Conservation (phyloP, 2,329 filamentous ascomycete genomes). For the Neofusicoccum ribis region DNA sequence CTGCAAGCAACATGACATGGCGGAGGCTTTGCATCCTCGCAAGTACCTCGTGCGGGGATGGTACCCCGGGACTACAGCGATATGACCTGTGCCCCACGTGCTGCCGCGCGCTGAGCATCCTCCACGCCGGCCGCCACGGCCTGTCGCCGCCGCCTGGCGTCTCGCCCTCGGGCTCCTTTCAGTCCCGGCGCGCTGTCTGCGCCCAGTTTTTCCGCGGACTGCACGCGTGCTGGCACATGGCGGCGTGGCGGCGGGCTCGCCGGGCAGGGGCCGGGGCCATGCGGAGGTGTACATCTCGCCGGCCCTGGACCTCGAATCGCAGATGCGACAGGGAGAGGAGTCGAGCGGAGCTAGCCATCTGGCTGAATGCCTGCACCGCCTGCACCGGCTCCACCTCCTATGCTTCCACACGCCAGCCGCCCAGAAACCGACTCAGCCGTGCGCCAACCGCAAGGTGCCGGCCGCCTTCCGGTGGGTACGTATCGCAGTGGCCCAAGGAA, state of each 20-base stretch:
- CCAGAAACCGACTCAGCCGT: constrained; percentile 8
- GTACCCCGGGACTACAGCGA: neutral
- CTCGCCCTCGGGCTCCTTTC: no score
- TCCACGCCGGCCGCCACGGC: neutral
- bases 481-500: neutral
- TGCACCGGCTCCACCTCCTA: constrained; percentile 1
- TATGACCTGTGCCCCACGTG: neutral
- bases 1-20: constrained; percentile 7
- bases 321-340: neutral
- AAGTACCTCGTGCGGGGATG: constrained; percentile 7
- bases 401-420: neutral
- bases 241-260: neutral
- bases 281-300: neutral
- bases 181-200: neutral
- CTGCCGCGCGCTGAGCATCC: neutral
- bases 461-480: constrained; percentile 1
- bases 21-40: neutral
- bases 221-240: neutral
- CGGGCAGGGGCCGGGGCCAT: neutral
- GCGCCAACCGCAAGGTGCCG: constrained; percentile 3
- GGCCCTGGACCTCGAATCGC: neutral
- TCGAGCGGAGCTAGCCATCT: neutral
- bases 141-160: neutral
- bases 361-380: neutral
- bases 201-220: neutral